Conservation (phyloP, 805 yeast genomes). For the Metschnikowia picachoensis region DNA sequence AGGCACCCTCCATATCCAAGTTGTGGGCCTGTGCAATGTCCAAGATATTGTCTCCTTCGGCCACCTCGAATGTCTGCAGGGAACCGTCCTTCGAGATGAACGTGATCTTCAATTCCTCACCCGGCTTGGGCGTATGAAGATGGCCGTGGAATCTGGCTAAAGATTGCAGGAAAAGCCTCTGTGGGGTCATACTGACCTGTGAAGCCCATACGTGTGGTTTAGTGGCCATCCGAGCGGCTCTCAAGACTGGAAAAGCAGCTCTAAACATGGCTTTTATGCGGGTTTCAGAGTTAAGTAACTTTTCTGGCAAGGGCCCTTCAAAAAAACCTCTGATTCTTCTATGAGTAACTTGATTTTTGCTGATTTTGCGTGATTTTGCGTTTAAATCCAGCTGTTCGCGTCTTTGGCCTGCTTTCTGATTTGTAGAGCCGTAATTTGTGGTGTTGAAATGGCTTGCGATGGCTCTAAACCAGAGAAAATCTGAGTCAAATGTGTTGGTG, state of each 20-base stretch:
- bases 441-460: too few species aligned
- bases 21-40: slow-evolving; percentile 95
- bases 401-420: too few species aligned
- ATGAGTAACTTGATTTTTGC: too few species aligned
- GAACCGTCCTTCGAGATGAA: slow-evolving; percentile 90
- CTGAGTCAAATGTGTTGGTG: too few species aligned
- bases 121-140: slow-evolving; percentile 83
- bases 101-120: slow-evolving; percentile 80
- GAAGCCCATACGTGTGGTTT: too few species aligned
- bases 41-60: slow-evolving; percentile 85
- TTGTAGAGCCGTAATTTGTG: too few species aligned
- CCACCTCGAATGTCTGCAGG: slow-evolving; percentile 77
- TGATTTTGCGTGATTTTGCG: too few species aligned
- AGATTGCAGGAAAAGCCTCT: slow-evolving; percentile 2
- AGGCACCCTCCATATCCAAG: slow-evolving; percentile 95
- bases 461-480: too few species aligned
- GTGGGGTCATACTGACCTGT: not conserved
- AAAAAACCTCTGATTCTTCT: too few species aligned
- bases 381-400: too few species aligned
- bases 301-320: not conserved
- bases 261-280: not conserved
- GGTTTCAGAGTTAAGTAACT: not conserved
- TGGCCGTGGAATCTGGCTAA: slow-evolving; percentile 62
- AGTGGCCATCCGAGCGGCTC: too few species aligned
- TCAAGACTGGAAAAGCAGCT: not conserved